Conservation (phyloP, 352 stramenopile genomes). For the Phytophthora rubi region DNA sequence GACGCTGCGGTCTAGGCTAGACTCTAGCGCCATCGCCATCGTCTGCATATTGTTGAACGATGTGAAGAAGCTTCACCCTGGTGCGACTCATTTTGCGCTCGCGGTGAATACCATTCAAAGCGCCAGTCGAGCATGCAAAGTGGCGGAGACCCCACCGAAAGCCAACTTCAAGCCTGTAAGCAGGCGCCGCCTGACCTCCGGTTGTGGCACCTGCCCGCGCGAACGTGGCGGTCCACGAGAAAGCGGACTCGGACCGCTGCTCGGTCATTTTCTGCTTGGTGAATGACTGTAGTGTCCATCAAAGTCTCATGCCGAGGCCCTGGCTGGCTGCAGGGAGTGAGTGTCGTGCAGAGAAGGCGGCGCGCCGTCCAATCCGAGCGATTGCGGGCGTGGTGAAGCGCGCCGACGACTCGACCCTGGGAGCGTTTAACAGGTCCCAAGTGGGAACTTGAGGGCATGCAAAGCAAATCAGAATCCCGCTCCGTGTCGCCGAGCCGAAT, state of each 20-base stretch:
- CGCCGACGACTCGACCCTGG: too few species aligned
- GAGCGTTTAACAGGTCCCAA: too few species aligned
- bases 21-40: background rate
- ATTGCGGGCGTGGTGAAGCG: too few species aligned
- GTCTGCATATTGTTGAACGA: background rate
- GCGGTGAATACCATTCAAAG: conserved; percentile 13
- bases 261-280: conserved; percentile 6
- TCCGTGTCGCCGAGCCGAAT: too few species aligned
- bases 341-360: too few species aligned
- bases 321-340: too few species aligned
- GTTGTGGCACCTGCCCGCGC: background rate
- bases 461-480: too few species aligned
- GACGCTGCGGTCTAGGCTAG: background rate
- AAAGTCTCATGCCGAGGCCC: too few species aligned
- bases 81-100: conserved; percentile 1
- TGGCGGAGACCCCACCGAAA: conserved; percentile 9
- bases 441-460: too few species aligned
- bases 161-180: conserved; percentile 5
- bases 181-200: background rate
- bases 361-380: too few species aligned
- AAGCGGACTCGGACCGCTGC: background rate
- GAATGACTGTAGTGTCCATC: too few species aligned
- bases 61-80: conserved; percentile 12
- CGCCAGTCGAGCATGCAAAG: background rate
- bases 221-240: conserved; percentile 12